These are phyloP conservation scores for Blastobotrys americana DNA, from an alignment of 805 yeast species.

Conservation along the genomic window DNA sequence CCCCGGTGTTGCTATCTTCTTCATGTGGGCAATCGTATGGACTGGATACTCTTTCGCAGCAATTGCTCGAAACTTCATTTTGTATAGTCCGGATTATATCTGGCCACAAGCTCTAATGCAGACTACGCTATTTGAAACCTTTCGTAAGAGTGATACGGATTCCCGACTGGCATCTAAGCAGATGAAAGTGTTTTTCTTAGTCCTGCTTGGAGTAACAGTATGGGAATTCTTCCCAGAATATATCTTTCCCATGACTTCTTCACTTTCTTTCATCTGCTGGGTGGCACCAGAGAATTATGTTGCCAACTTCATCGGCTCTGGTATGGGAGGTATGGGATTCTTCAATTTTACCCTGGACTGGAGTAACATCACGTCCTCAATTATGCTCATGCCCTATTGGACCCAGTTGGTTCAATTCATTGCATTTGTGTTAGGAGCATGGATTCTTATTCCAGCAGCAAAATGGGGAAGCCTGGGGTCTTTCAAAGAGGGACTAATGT, in stretches of 20 bases:
- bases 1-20: slow-evolving; percentile 11
- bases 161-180: slow-evolving; percentile 11
- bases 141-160: slow-evolving; percentile 9
- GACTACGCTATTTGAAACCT: slow-evolving; percentile 11
- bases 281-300: slow-evolving; percentile 10
- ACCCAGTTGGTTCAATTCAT: slow-evolving; percentile 11
- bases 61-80: slow-evolving; percentile 11
- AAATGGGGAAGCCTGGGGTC: slow-evolving; percentile 10
- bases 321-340: slow-evolving; percentile 15
- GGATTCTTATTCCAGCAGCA: slow-evolving; percentile 12
- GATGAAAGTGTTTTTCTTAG: slow-evolving; percentile 12
- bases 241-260: slow-evolving; percentile 11
- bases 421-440: slow-evolving; percentile 13
- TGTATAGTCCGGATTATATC: slow-evolving; percentile 11
- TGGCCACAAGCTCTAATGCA: slow-evolving; percentile 16
- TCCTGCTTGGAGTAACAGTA: slow-evolving; percentile 6
- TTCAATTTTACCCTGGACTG: slow-evolving; percentile 11
- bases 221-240: slow-evolving; percentile 14
- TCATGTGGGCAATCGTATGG: slow-evolving; percentile 16
- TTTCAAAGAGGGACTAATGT: slow-evolving; percentile 7
- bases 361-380: slow-evolving; percentile 10
- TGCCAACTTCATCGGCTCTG: slow-evolving; percentile 13
- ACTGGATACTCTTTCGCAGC: slow-evolving; percentile 15
- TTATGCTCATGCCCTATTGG: slow-evolving; percentile 13
- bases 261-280: slow-evolving; percentile 12